These are phyloP conservation scores for Sphenostylis stenocarpa DNA, from an alignment of 306 rosid species.

Conservation along the genomic window DNA sequence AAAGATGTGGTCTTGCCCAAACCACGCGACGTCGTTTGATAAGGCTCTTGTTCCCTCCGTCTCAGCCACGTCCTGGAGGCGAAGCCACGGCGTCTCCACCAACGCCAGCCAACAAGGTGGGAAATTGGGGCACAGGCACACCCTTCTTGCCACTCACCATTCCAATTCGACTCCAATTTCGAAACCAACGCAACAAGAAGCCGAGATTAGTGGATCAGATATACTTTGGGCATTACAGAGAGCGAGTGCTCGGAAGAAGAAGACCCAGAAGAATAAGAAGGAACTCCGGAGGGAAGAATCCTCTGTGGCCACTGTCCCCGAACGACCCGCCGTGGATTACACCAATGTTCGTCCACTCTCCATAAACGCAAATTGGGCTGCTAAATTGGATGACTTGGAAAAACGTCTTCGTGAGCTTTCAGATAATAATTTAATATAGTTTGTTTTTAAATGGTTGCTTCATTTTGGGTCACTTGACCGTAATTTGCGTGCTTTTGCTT, in stretches of 20 bases:
- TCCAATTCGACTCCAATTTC: constrained; percentile 36
- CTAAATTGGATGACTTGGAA: constrained; percentile 56
- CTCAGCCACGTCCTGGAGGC: constrained; percentile 33
- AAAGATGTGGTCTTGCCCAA: constrained; percentile 36
- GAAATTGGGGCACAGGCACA: constrained; percentile 34
- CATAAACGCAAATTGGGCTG: constrained; percentile 53
- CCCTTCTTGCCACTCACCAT: constrained; percentile 21
- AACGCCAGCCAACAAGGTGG: background rate
- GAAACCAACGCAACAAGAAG: background rate
- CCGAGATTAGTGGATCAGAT: constrained; percentile 59
- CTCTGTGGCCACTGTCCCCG: constrained; percentile 30
- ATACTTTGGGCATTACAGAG: constrained; percentile 70
- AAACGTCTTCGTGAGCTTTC: constrained; percentile 58
- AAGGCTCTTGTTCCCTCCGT: constrained; percentile 15
- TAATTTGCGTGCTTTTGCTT: background rate
- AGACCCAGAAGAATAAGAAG: constrained; percentile 22
- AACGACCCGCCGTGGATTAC: constrained; percentile 33
- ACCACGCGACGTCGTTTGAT: constrained; percentile 11
- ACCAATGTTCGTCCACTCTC: constrained; percentile 45
- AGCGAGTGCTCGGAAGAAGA: constrained; percentile 50
- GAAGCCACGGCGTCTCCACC: background rate
- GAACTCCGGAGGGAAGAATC: constrained; percentile 31
- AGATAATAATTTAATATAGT: background rate
- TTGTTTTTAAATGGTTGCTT: background rate
- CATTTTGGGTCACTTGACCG: background rate